phyloP scores from a whole-genome alignment of 495 filamentous ascomycete species.

The Durotheca rogersii region DNA sequence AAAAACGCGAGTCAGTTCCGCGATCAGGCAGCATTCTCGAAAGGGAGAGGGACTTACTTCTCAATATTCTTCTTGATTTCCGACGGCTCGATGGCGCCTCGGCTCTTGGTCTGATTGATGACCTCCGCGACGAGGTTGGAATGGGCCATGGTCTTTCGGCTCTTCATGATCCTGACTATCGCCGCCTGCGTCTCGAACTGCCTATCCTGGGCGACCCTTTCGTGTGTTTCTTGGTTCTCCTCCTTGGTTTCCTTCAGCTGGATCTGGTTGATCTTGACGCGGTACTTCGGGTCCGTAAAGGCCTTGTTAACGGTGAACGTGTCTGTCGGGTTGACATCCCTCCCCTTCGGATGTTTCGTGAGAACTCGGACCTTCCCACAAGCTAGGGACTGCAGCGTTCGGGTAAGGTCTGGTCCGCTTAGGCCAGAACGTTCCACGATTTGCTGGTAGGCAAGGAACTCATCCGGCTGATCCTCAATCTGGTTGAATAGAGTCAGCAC shows the following conservation, averaged over 20 bases:
- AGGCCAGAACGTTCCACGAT: slow-evolving; percentile 67
- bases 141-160: slow-evolving; percentile 80
- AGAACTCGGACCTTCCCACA: slow-evolving; percentile 88
- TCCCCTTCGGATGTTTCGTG: slow-evolving; percentile 78
- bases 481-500: slow-evolving; percentile 92
- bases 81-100: slow-evolving; percentile 76
- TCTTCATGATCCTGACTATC: slow-evolving; percentile 97
- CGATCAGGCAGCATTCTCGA: not conserved
- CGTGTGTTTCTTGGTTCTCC: slow-evolving; percentile 91
- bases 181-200: slow-evolving; percentile 97
- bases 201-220: slow-evolving; percentile 81
- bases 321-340: slow-evolving; percentile 74
- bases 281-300: slow-evolving; percentile 80
- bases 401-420: slow-evolving; percentile 71
- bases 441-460: slow-evolving; percentile 62
- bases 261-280: slow-evolving; percentile 98
- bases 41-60: slow-evolving; percentile 58
- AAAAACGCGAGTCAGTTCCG: slow-evolving; percentile 1
- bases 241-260: slow-evolving; percentile 87
- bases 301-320: slow-evolving; percentile 73
- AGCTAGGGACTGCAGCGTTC: slow-evolving; percentile 91
- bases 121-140: slow-evolving; percentile 79
- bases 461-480: slow-evolving; percentile 48
- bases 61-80: slow-evolving; percentile 98
- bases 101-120: slow-evolving; percentile 80